Conservation (phyloP, 176 grass and related monocot genomes). For the Avena eriantha region DNA sequence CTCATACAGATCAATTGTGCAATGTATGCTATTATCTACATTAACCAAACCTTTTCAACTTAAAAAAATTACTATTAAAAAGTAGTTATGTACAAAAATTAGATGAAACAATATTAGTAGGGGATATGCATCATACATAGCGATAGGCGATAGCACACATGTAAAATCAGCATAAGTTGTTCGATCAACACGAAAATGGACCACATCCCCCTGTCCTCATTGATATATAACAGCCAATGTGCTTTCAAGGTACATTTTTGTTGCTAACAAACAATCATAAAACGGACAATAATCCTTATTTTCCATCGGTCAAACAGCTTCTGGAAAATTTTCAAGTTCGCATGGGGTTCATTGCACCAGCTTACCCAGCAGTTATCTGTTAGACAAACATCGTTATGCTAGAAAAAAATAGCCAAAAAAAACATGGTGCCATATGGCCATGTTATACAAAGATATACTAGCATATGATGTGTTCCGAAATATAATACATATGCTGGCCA, state of each 20-base stretch:
- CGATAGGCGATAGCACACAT: neutral
- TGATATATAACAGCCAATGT: neutral
- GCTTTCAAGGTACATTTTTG: slow-evolving; percentile 9
- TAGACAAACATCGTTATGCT: neutral
- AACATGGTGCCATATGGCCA: neutral
- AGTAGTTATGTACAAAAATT: slow-evolving; percentile 10
- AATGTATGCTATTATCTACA: neutral
- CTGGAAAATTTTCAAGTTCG: neutral
- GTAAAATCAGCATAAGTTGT: neutral
- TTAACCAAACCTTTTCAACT: slow-evolving; percentile 2
- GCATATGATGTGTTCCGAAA: slow-evolving; percentile 1
- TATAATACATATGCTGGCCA: slow-evolving; percentile 10
- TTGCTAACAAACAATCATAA: slow-evolving; percentile 17
- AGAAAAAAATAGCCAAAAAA: neutral
- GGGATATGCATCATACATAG: slow-evolving; percentile 16
- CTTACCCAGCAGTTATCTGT: neutral
- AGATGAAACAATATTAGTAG: slow-evolving; percentile 6
- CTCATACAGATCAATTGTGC: neutral
- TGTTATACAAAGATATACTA: slow-evolving; percentile 22
- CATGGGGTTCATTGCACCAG: neutral
- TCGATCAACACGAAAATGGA: slow-evolving; percentile 29
- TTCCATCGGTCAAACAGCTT: neutral
- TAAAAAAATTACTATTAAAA: slow-evolving; percentile 16
- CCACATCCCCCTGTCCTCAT: neutral
- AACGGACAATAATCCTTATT: slow-evolving; percentile 9